Evolutionary conservation across 2,329 filamentous ascomycete genomes (phyloP).

Genomic region (Fusarium austroafricanum): DNA sequence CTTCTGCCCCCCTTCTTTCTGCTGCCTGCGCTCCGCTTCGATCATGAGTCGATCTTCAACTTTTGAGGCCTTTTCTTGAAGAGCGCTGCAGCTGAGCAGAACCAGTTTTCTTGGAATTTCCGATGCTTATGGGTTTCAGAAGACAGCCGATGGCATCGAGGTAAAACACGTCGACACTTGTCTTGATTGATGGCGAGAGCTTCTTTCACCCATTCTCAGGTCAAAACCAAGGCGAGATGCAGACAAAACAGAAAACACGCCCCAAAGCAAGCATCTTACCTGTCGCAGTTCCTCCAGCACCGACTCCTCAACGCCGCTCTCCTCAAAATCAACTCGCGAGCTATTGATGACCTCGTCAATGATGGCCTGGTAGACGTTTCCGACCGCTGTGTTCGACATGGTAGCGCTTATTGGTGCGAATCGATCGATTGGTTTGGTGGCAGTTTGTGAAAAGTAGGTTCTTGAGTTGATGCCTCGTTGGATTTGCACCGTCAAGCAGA

Average conservation of each 20-base stretch:
- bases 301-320: constrained; percentile 88
- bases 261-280: constrained; percentile 67
- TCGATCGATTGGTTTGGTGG: not conserved
- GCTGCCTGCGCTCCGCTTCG: constrained; percentile 11
- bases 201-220: constrained; percentile 48
- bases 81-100: not conserved
- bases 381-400: constrained; percentile 73
- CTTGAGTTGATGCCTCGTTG: not conserved
- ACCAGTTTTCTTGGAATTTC: not conserved
- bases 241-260: constrained; percentile 10
- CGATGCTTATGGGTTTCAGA: not conserved
- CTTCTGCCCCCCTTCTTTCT: constrained; percentile 12
- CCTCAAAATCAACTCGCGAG: constrained; percentile 95
- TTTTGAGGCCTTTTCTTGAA: constrained; percentile 16
- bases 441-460: not conserved
- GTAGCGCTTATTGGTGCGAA: constrained; percentile 38
- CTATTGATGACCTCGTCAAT: constrained; percentile 90
- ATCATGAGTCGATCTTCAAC: constrained; percentile 9
- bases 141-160: not conserved
- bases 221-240: constrained; percentile 7
- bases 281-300: constrained; percentile 88
- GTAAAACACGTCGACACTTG: constrained; percentile 25
- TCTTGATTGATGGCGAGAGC: constrained; percentile 10
- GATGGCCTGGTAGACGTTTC: constrained; percentile 81
- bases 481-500: constrained; percentile 19